phyloP scores from a whole-genome alignment of 139 green algal species.

The Micractinium conductrix region DNA sequence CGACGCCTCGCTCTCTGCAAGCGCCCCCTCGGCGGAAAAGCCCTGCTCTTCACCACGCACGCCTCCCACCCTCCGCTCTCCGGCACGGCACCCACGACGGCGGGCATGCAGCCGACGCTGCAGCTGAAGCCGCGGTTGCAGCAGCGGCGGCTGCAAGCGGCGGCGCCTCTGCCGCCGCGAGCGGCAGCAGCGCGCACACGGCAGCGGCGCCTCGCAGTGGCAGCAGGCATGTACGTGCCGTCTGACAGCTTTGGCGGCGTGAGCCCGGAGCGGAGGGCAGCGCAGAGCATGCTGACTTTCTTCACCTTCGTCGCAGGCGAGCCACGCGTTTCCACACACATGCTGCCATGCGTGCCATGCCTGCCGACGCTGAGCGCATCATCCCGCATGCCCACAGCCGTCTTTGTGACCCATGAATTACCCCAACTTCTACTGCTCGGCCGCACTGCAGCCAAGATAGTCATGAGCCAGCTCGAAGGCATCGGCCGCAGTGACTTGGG shows the following conservation, averaged over 20 bases:
- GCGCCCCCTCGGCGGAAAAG: no score
- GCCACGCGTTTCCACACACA: slow-evolving; percentile 50
- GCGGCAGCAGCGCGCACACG: background rate
- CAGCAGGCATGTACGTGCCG: slow-evolving; percentile 9
- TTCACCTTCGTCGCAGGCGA: slow-evolving; percentile 81
- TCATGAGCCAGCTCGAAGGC: slow-evolving; percentile 81
- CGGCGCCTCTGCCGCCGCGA: background rate
- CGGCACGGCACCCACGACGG: no score
- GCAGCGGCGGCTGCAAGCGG: background rate
- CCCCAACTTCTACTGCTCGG: background rate
- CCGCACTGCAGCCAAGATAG: slow-evolving; percentile 47
- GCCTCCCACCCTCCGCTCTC: no score
- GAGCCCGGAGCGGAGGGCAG: slow-evolving; percentile 75
- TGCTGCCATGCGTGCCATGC: background rate
- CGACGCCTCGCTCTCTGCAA: no score
- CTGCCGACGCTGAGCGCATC: no score
- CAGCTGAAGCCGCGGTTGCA: no score
- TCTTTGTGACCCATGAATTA: no score
- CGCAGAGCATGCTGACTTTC: slow-evolving; percentile 63
- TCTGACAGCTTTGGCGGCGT: slow-evolving; percentile 72
- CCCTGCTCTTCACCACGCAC: no score
- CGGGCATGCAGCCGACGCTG: no score
- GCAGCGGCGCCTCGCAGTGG: background rate
- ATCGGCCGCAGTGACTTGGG: slow-evolving; percentile 62
- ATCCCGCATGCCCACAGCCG: no score